A percentile compares a stretch with the other conserved stretches of the same genome.
phyloP scores from a whole-genome alignment of 495 filamentous ascomycete species.

The Penicillium parvum region DNA sequence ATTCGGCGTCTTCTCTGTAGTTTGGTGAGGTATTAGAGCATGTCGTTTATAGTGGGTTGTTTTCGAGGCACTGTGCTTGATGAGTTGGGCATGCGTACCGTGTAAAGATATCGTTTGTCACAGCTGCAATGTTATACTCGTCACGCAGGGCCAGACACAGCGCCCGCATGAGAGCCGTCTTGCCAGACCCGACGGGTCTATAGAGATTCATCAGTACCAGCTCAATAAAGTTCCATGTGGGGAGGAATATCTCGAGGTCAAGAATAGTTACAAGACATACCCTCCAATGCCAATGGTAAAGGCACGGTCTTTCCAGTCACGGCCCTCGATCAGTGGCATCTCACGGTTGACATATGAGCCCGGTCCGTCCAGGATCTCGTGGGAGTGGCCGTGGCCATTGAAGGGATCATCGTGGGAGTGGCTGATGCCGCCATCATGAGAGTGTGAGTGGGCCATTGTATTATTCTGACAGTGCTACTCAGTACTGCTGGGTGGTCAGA shows the following conservation, averaged over 20 bases:
- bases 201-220: constrained; percentile 1
- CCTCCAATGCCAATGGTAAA: constrained; percentile 97
- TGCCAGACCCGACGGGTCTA: constrained; percentile 95
- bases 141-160: constrained; percentile 76
- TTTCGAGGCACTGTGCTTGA: constrained; percentile 3
- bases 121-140: constrained; percentile 80
- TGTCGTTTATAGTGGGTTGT: neutral
- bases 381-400: constrained; percentile 86
- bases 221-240: neutral
- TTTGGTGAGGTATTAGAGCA: no score
- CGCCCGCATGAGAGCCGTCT: constrained; percentile 92
- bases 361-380: constrained; percentile 93
- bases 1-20: constrained; percentile 92
- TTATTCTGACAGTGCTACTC: no score
- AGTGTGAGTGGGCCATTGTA: constrained; percentile 51
- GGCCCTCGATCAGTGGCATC: constrained; percentile 83
- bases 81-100: constrained; percentile 29
- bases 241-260: neutral
- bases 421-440: constrained; percentile 46
- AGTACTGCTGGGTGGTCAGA: no score
- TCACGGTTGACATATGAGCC: constrained; percentile 88
- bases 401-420: constrained; percentile 63
- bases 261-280: constrained; percentile 48
- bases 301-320: constrained; percentile 84
- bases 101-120: constrained; percentile 99